Evolutionary conservation across 371 early-diverging fungal genomes (phyloP).

Genomic region (Mucor plumbeus): DNA sequence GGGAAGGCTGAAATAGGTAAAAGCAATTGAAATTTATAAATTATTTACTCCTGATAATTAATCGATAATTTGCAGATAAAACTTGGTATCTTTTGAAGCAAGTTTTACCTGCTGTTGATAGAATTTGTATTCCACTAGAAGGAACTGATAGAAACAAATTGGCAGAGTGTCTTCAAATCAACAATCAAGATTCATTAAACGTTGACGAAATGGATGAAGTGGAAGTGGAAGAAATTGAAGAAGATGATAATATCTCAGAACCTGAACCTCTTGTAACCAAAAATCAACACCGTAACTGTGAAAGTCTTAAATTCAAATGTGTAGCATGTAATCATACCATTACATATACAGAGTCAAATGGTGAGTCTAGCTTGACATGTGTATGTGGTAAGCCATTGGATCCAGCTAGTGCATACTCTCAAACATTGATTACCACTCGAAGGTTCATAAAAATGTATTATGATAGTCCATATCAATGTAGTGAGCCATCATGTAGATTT

Average conservation of each 20-base stretch:
- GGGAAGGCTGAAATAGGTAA: slow-evolving; percentile 19
- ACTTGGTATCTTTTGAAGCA: slow-evolving; percentile 95
- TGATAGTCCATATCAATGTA: neutral
- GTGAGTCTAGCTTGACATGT: neutral
- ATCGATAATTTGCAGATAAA: slow-evolving; percentile 51
- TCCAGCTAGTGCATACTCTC: neutral
- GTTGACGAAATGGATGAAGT: neutral
- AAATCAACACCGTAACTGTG: neutral
- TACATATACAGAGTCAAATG: neutral
- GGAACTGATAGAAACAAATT: slow-evolving; percentile 73
- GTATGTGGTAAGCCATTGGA: neutral
- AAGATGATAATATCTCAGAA: neutral
- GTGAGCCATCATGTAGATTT: neutral
- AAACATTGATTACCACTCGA: neutral
- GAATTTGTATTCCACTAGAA: slow-evolving; percentile 81
- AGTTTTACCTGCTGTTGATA: slow-evolving; percentile 87
- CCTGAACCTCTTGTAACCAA: neutral
- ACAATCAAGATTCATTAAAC: neutral
- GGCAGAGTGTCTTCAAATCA: slow-evolving; percentile 63
- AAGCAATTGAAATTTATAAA: too few species aligned
- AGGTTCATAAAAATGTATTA: neutral
- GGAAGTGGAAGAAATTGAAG: neutral
- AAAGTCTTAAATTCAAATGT: neutral
- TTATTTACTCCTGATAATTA: neutral
- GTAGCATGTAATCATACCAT: neutral